Evolutionary conservation across 176 grass and related monocot genomes (phyloP).

Genomic region (Puccinellia tenuiflora): DNA sequence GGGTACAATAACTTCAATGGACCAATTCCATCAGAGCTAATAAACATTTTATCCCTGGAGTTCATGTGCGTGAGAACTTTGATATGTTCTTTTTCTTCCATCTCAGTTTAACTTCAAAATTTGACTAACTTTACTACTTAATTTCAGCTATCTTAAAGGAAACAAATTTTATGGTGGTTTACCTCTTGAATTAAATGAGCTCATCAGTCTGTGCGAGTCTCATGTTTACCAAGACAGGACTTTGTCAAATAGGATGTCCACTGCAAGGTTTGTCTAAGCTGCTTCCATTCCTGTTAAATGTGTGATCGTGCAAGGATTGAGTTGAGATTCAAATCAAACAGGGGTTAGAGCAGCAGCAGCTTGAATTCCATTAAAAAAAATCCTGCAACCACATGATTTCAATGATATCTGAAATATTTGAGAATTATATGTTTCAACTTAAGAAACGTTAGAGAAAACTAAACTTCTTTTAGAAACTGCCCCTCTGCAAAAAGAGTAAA

Average conservation of each 20-base stretch:
- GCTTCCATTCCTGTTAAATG: background rate
- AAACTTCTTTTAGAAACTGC: background rate
- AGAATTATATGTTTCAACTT: background rate
- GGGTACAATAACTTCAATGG: constrained; percentile 54
- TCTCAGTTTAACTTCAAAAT: background rate
- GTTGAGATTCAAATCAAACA: background rate
- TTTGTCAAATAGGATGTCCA: constrained; percentile 12
- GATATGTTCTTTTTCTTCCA: background rate
- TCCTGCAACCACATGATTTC: background rate
- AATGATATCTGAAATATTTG: background rate
- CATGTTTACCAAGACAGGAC: constrained; percentile 11
- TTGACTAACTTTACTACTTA: background rate
- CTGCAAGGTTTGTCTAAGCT: constrained; percentile 17
- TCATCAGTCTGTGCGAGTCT: constrained; percentile 13
- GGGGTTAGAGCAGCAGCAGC: background rate
- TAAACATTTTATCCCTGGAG: constrained; percentile 27
- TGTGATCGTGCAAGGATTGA: background rate
- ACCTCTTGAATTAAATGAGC: constrained; percentile 5
- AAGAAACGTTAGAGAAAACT: background rate
- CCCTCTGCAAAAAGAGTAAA: background rate
- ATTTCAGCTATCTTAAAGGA: constrained; percentile 41
- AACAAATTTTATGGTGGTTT: constrained; percentile 31
- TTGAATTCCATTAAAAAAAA: background rate
- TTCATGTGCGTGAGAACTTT: constrained; percentile 37
- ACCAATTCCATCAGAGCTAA: constrained; percentile 34